phyloP scores from a whole-genome alignment of 352 stramenopile genomes.

The Discostella stelligera region DNA sequence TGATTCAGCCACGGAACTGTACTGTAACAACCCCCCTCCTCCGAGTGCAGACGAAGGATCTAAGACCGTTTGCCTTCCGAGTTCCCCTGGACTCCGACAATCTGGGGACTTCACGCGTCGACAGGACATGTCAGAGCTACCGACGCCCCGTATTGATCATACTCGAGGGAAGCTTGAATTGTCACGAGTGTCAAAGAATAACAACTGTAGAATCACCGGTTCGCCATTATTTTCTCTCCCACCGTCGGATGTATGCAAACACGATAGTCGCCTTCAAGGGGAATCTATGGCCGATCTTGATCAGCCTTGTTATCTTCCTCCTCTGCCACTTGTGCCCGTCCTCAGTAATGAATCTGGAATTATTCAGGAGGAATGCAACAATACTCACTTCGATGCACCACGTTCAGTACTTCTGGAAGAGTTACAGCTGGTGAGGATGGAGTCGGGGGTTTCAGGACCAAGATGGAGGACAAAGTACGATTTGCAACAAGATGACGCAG shows the following conservation, averaged over 20 bases:
- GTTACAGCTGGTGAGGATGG: slow-evolving; percentile 50
- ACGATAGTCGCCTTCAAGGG: not conserved
- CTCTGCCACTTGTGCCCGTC: slow-evolving; percentile 35
- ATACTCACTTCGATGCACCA: slow-evolving; percentile 17
- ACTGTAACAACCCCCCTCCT: slow-evolving; percentile 15
- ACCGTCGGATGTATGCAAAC: not conserved
- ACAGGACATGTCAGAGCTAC: slow-evolving; percentile 27
- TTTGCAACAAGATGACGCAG: slow-evolving; percentile 3
- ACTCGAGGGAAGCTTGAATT: slow-evolving; percentile 32
- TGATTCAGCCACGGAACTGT: not conserved
- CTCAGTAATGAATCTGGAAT: slow-evolving; percentile 18
- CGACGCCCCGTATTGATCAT: slow-evolving; percentile 47
- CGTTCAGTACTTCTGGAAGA: slow-evolving; percentile 47
- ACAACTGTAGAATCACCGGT: slow-evolving; percentile 2
- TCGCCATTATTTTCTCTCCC: slow-evolving; percentile 13
- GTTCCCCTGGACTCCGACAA: not conserved
- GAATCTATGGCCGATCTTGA: slow-evolving; percentile 14
- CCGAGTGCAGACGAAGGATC: slow-evolving; percentile 2
- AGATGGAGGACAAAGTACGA: slow-evolving; percentile 33
- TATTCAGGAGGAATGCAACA: not conserved
- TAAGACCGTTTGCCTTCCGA: not conserved
- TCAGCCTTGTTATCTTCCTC: slow-evolving; percentile 14
- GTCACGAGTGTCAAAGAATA: slow-evolving; percentile 10
- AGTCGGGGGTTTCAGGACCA: slow-evolving; percentile 45
- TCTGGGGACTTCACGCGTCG: slow-evolving; percentile 5